A percentile compares a stretch with the other conserved stretches of the same genome.
Conservation (phyloP, 2,329 filamentous ascomycete species). For the Dactylellina leptospora region DNA sequence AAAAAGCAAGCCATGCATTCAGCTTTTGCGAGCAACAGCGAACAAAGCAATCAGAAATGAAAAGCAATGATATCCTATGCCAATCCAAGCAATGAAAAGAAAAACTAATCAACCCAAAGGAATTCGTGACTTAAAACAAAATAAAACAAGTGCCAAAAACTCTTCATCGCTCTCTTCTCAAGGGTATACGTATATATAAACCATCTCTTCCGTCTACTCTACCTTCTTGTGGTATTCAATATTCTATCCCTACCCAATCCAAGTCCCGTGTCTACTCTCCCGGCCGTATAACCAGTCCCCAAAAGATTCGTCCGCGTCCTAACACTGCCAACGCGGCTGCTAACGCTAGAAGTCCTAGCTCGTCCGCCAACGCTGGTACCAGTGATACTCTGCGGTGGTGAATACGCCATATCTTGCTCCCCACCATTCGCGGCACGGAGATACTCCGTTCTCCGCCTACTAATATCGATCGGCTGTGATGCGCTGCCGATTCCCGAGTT, state of each 20-base stretch:
- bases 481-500: conserved; percentile 28
- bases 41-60: not conserved
- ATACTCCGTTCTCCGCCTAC: conserved; percentile 36
- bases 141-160: conserved; percentile 11
- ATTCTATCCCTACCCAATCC: conserved; percentile 40
- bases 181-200: no score
- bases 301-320: conserved; percentile 39
- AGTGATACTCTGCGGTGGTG: conserved; percentile 28
- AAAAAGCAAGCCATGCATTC: not conserved
- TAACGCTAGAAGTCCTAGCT: conserved; percentile 28
- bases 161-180: no score
- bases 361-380: conserved; percentile 14
- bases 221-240: conserved; percentile 44
- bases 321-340: conserved; percentile 38
- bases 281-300: conserved; percentile 33
- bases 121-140: conserved; percentile 38
- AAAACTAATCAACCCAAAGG: conserved; percentile 15
- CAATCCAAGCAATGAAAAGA: not conserved
- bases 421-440: conserved; percentile 29
- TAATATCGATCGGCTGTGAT: conserved; percentile 43
- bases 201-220: conserved; percentile 2
- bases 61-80: conserved; percentile 17
- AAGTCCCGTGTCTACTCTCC: conserved; percentile 36
- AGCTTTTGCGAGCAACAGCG: not conserved
- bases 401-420: conserved; percentile 41